phyloP scores from a whole-genome alignment of 2,329 filamentous ascomycete species.

The Huntiella savannae region DNA sequence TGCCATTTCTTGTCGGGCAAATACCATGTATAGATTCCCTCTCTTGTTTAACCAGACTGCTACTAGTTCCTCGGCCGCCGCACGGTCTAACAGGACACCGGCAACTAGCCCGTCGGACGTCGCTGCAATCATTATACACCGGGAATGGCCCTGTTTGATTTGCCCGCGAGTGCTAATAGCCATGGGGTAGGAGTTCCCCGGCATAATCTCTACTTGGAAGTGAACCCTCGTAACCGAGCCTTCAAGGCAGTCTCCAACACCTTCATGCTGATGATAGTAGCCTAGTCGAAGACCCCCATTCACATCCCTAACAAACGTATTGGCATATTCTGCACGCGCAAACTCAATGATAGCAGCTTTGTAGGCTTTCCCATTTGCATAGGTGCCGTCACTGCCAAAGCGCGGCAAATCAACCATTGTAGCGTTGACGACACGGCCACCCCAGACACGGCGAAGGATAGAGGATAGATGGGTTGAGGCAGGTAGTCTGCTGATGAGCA shows the following conservation, averaged over 20 bases:
- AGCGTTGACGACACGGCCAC: slow-evolving; percentile 8
- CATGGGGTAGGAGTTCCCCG: slow-evolving; percentile 7
- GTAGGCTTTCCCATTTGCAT: not conserved
- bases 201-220: not conserved
- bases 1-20: not conserved
- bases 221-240: not conserved
- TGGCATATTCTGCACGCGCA: slow-evolving; percentile 2
- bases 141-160: slow-evolving; percentile 9
- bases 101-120: not conserved
- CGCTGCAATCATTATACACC: slow-evolving; percentile 1
- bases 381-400: not conserved
- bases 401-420: not conserved
- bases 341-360: slow-evolving; percentile 9
- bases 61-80: not conserved
- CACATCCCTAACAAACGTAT: not conserved
- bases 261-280: not conserved
- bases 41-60: too few relatives aligned
- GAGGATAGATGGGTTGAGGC: slow-evolving; percentile 1
- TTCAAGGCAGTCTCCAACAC: not conserved
- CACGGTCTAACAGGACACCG: too few relatives aligned
- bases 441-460: slow-evolving; percentile 7
- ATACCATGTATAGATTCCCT: not conserved
- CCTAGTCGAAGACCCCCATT: not conserved
- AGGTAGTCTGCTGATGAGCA: slow-evolving; percentile 15
- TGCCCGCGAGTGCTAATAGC: slow-evolving; percentile 1